Base-by-base conservation (phyloP, 1,139 yeast genomes). In the Yamadazyma buinensis region DNA sequence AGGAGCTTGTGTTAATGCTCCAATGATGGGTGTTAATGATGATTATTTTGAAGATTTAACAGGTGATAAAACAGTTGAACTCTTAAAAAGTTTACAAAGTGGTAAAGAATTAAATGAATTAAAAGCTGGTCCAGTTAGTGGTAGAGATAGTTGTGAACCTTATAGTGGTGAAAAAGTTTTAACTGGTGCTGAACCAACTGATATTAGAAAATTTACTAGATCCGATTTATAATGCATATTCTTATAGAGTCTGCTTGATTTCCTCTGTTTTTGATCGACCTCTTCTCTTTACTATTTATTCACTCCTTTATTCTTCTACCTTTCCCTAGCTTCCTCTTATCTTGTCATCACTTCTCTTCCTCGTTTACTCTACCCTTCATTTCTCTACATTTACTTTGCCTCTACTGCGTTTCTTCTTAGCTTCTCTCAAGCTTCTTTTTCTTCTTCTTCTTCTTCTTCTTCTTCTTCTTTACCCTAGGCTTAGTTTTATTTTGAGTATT, bases 1-100 rank as follows among this genome's bases (percentile, higher is more conserved):
- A 40, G 95, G 95, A 40, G 95, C 95, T 7, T 86, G 95, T 69
- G 88, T 85, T 37, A 86, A 86, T 60, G 95, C 85, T 12, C 95
- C 95, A 39, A 85, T 86, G 87, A 64, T 87, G 46, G 95, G 85
- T 38, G 65, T 86, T 40, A 84, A 85, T 58, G 95, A 86, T 61
- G 90, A 84, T 57, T 86, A 69, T 62, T 81, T 72, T 52, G 95
- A 86, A 64, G 95, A 86, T 61, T 73, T 86, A 63, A 81, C 92
- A 27, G 72, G 81, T 13, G 81, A 81, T 44, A 73, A 76, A 37
- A 77, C 84, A 26, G 70, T 76, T 25, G 71, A 73, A 36, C 58
- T 86, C 36, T 72, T 86, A 55, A 74, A 80, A 48, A 77, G 73
- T 41, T 68, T 85, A 46, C 79, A 78, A 56, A 70, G 62, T 20